Conservation (phyloP, 345 rosid genomes). For the Lepidium didymum region DNA sequence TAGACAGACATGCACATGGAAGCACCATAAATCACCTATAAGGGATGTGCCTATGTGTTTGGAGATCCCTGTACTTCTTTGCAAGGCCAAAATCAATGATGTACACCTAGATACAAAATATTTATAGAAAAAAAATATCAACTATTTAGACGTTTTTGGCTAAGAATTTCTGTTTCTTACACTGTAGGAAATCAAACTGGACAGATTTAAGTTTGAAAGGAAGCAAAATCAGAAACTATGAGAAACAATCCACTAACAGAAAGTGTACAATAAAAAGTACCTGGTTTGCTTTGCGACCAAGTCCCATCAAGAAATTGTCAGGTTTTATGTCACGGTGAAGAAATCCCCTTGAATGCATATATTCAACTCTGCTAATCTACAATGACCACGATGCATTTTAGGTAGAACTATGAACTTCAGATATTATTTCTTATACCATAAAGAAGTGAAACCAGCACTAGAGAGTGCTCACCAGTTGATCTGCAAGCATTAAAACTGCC, state of each 20-base stretch:
- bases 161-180: background rate
- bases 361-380: constrained; percentile 58
- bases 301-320: constrained; percentile 58
- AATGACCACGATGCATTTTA: constrained; percentile 28
- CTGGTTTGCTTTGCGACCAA: constrained; percentile 66
- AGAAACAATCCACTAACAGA: background rate
- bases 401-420: constrained; percentile 29
- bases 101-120: constrained; percentile 45
- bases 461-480: constrained; percentile 53
- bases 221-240: background rate
- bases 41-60: constrained; percentile 82
- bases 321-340: constrained; percentile 63
- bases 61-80: constrained; percentile 87
- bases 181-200: background rate
- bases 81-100: constrained; percentile 84
- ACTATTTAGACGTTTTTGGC: background rate
- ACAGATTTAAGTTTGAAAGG: background rate
- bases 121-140: background rate
- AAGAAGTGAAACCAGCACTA: background rate
- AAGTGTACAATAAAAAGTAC: constrained; percentile 16
- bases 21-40: constrained; percentile 44
- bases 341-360: constrained; percentile 58
- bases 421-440: background rate
- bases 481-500: constrained; percentile 84
- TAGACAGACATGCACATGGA: background rate